These are phyloP conservation scores for Spathaspora sp. DNA, from an alignment of 805 yeast genomes.

Conservation along the genomic window DNA sequence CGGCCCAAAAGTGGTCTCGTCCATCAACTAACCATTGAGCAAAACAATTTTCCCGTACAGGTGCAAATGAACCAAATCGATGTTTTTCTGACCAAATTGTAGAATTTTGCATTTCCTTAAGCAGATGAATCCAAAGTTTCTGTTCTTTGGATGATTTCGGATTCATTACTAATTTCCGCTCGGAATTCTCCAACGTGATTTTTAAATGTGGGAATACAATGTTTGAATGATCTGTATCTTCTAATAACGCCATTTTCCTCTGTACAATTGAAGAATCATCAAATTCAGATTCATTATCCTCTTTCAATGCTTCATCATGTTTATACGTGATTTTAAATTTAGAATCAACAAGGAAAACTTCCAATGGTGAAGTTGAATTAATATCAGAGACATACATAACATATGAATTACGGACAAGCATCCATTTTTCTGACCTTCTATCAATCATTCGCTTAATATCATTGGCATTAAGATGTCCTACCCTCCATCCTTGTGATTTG, in stretches of 20 bases:
- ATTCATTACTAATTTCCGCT: conserved; percentile 70
- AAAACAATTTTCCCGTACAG: conserved; percentile 76
- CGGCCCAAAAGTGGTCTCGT: conserved; percentile 95
- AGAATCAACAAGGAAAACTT: conserved; percentile 85
- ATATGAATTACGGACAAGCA: conserved; percentile 79
- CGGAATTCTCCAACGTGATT: conserved; percentile 65
- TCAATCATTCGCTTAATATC: conserved; percentile 85
- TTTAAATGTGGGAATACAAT: conserved; percentile 51
- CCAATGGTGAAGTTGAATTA: conserved; percentile 82
- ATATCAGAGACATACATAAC: conserved; percentile 83
- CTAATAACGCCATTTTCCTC: conserved; percentile 17
- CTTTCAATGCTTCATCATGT: conserved; percentile 24
- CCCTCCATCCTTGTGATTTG: conserved; percentile 91
- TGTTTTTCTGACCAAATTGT: conserved; percentile 65
- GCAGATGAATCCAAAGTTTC: conserved; percentile 71
- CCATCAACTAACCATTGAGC: conserved; percentile 98
- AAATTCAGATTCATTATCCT: conserved; percentile 40
- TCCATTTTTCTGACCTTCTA: conserved; percentile 92
- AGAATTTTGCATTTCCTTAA: conserved; percentile 61
- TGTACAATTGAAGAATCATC: conserved; percentile 37
- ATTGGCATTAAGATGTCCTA: conserved; percentile 76
- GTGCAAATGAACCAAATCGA: conserved; percentile 89
- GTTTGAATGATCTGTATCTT: conserved; percentile 25
- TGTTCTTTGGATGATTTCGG: conserved; percentile 65
- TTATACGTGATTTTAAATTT: conserved; percentile 57